phyloP scores from a whole-genome alignment of 257 asterid genomes.

The Capsicum rhomboideum region DNA sequence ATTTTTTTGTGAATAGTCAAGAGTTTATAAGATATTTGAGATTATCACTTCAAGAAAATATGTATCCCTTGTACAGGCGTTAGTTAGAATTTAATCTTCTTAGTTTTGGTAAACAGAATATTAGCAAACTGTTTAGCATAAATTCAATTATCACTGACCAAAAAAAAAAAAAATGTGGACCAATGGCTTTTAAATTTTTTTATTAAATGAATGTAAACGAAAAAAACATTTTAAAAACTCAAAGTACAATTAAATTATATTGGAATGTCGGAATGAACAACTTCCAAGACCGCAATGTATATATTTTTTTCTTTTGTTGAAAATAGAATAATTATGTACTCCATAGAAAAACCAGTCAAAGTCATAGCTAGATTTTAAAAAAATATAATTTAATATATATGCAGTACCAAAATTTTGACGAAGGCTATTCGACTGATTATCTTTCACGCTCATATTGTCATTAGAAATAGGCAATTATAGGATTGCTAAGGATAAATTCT shows the following conservation, averaged over 20 bases:
- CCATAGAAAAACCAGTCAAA: background rate
- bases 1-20: background rate
- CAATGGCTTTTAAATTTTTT: background rate
- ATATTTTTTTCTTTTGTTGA: background rate
- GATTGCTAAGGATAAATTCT: background rate
- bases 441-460: no score
- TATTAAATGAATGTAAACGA: background rate
- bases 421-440: no score
- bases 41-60: background rate
- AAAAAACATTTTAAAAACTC: background rate
- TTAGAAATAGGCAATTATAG: background rate
- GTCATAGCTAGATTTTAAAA: background rate
- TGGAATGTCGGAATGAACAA: background rate
- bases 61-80: no score
- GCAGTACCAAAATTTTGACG: background rate
- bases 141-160: background rate
- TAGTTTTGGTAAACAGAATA: constrained; percentile 1
- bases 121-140: background rate
- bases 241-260: background rate
- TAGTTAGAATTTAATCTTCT: background rate
- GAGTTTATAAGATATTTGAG: background rate
- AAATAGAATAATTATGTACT: background rate
- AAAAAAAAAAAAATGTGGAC: background rate
- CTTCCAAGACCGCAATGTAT: background rate
- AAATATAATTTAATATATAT: no score